Base-by-base conservation (phyloP, 2,329 filamentous ascomycete genomes). In the Penicillium sp. region DNA sequence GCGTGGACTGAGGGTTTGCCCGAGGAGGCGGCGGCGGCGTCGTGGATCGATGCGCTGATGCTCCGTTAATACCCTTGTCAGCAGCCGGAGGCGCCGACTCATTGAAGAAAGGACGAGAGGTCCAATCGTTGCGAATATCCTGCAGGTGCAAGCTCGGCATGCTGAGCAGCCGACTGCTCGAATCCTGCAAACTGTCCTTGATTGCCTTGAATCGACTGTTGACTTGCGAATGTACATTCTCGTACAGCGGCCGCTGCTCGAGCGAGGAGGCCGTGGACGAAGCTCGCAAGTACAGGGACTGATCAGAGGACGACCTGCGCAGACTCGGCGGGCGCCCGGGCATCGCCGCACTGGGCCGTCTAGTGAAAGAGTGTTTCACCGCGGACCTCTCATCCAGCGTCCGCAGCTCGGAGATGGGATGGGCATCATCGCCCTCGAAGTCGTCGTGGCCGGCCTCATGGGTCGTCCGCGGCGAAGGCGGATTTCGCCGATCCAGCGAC, bases 131-230 rank as follows among this genome's bases (percentile, higher is more conserved):
- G 25, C 61, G 58, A 19, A 69, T 55, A 33, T 65, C 59, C 8
- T 61, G 60, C 35, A 73, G 57, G 48, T 64, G 64, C 39, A 75
- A 63, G 35, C 54, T 68, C 4, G 71, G 69, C 57, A 72, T 67
- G 54, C 66, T 73, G 14, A 73, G 65, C 29, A 75, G 79, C 58
- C 88, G 75, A 57, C 82, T 87, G 39, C 82, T 87, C 2, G 89
- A 86, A 54, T 95, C 89, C 59, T 88, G 83, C 47, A 87, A 80
- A 58, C 85, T 94, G 61, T 96, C 90, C 58, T 83, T 86, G 61
- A 97, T 86, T 4, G 91, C 91, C 68, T 94, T 94, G 58, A 93
- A 76, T 28, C 91, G 79, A 53, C 86, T 88, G 57, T 96, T 97
- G 51, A 91, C 84, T 71, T 93, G 87, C 46, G 87, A 85, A 29